Percentiles rank a stretch among this genome's conserved stretches.
These are phyloP conservation scores for Dothideomycetes sp. DNA, from an alignment of 2,329 filamentous ascomycete genomes.

Conservation along the genomic window DNA sequence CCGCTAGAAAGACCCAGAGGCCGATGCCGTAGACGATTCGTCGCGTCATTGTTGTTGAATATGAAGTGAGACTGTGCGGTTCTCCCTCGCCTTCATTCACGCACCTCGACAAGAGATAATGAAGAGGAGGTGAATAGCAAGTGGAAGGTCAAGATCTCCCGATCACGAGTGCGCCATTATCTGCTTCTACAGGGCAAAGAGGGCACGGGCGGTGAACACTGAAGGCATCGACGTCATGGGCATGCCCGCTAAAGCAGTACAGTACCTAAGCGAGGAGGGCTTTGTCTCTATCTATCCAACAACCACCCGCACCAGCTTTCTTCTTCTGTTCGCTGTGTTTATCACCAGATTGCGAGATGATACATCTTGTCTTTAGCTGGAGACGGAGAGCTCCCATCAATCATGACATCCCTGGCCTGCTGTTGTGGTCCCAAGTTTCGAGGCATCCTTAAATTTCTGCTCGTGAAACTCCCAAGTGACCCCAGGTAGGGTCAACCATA, in stretches of 20 bases:
- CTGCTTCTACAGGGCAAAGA: not conserved
- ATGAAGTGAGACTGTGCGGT: not conserved
- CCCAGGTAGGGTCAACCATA: no score
- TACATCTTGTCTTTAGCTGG: no score
- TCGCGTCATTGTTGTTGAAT: constrained; percentile 30
- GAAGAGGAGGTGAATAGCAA: not conserved
- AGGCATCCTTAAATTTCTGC: no score
- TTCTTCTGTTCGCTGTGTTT: no score
- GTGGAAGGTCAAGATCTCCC: not conserved
- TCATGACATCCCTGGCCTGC: no score
- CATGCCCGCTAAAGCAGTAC: not conserved
- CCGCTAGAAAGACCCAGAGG: constrained; percentile 34
- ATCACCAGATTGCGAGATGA: no score
- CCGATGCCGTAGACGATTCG: constrained; percentile 38
- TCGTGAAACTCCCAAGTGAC: no score
- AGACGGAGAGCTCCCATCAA: no score
- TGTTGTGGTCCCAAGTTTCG: no score
- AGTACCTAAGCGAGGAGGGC: not conserved
- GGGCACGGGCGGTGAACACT: not conserved
- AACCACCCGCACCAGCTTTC: no score
- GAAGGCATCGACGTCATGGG: not conserved
- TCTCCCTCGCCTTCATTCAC: not conserved
- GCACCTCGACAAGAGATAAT: not conserved
- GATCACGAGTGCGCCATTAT: not conserved
- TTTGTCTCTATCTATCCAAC: no score